phyloP scores from a whole-genome alignment of 2,329 filamentous ascomycete species.

The Tympanopsis confertula region DNA sequence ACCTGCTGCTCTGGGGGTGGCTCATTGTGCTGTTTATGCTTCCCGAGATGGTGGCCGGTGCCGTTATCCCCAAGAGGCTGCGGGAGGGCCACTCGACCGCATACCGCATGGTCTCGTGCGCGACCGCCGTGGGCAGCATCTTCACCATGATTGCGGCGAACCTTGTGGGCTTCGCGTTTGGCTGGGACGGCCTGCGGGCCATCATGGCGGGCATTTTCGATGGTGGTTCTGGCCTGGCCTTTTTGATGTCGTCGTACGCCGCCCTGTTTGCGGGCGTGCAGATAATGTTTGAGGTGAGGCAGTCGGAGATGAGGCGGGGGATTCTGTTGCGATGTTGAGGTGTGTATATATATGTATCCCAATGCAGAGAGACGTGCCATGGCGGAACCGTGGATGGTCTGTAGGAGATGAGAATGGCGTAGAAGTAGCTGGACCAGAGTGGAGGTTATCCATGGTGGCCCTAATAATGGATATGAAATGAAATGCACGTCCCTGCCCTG shows the following conservation, averaged over 20 bases:
- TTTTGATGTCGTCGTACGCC: constrained; percentile 59
- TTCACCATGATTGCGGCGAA: constrained; percentile 98
- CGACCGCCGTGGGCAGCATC: constrained; percentile 72
- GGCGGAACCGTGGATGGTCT: too few species aligned
- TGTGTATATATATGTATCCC: too few species aligned
- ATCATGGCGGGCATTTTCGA: constrained; percentile 66
- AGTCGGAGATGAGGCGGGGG: constrained; percentile 71
- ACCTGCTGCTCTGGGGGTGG: constrained; percentile 92
- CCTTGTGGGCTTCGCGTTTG: constrained; percentile 86
- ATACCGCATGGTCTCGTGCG: constrained; percentile 70
- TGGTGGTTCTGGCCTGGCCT: constrained; percentile 63
- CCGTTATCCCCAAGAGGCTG: constrained; percentile 60
- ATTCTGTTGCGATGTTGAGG: constrained; percentile 68
- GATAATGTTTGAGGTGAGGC: constrained; percentile 91
- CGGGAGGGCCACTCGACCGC: constrained; percentile 60
- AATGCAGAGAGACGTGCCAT: too few species aligned
- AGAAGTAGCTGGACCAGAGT: too few species aligned
- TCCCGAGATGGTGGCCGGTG: constrained; percentile 65
- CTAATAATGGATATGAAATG: too few species aligned
- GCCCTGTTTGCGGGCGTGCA: constrained; percentile 76
- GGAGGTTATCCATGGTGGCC: too few species aligned
- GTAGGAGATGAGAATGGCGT: too few species aligned
- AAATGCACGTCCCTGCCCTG: too few species aligned
- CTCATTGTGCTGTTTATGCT: constrained; percentile 86
- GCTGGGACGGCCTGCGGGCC: constrained; percentile 71